Conservation (phyloP, 768 basidiomycete species). For the Leucocoprinus birnbaumii region DNA sequence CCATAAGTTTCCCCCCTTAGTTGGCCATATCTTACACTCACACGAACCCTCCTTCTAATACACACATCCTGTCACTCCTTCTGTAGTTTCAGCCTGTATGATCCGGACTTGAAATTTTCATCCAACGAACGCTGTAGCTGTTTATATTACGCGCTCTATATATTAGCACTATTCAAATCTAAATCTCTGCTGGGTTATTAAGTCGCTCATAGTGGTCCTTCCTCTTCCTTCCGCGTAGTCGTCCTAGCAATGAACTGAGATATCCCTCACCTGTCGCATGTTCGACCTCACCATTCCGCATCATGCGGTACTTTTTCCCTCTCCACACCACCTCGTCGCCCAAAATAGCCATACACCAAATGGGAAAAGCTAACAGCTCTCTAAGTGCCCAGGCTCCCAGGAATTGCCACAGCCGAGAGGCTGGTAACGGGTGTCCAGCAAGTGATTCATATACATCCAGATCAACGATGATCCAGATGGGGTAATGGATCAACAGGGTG, state of each 20-base stretch:
- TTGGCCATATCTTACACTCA: constrained; percentile 1
- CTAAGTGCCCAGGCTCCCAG: constrained; percentile 75
- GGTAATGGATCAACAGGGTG: constrained; percentile 57
- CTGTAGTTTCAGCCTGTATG: constrained; percentile 4
- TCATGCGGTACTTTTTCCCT: constrained; percentile 72
- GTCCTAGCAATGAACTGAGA: constrained; percentile 23
- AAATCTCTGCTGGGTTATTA: constrained; percentile 10
- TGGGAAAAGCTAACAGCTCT: constrained; percentile 84
- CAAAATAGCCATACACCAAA: constrained; percentile 79
- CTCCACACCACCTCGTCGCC: constrained; percentile 88
- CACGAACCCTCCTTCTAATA: constrained; percentile 4
- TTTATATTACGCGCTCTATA: constrained; percentile 8
- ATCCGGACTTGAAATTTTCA: constrained; percentile 5
- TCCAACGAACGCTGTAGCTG: constrained; percentile 1
- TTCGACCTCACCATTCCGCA: constrained; percentile 69
- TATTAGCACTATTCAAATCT: not conserved
- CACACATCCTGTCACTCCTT: constrained; percentile 12
- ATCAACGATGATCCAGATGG: constrained; percentile 76
- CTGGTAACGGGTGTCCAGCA: constrained; percentile 58
- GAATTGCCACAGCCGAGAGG: constrained; percentile 52
- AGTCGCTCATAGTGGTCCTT: constrained; percentile 32
- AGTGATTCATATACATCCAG: constrained; percentile 80
- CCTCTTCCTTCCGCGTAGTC: constrained; percentile 18
- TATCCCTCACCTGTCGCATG: constrained; percentile 20
- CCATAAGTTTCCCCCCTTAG: not conserved